Conservation (phyloP, 257 asterid species). For the Oldenlandia corymbosa region DNA sequence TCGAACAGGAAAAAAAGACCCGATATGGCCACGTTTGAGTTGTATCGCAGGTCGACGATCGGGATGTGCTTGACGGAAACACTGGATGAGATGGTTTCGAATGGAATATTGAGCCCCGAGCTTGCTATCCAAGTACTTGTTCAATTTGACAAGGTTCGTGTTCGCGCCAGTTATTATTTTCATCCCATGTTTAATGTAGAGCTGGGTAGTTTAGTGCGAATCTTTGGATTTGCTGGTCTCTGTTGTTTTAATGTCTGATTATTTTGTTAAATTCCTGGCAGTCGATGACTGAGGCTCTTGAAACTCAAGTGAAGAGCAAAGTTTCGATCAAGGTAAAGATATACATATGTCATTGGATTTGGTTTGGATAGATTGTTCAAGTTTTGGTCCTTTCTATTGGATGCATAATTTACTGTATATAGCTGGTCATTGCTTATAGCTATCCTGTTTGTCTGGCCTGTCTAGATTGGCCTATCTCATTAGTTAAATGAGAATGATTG, state of each 20-base stretch:
- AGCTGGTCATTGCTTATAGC: background rate
- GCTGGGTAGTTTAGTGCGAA: background rate
- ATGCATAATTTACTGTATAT: background rate
- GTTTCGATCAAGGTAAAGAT: slow-evolving; percentile 65
- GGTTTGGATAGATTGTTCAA: background rate
- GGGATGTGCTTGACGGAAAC: slow-evolving; percentile 92
- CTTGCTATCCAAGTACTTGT: slow-evolving; percentile 88
- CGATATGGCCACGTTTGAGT: slow-evolving; percentile 85
- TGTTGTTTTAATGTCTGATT: slow-evolving; percentile 9
- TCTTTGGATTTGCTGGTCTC: background rate
- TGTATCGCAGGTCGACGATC: slow-evolving; percentile 80
- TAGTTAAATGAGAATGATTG: background rate
- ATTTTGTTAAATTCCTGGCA: slow-evolving; percentile 25
- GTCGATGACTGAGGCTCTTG: slow-evolving; percentile 88
- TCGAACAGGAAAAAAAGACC: slow-evolving; percentile 14
- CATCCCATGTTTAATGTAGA: background rate
- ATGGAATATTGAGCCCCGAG: slow-evolving; percentile 74
- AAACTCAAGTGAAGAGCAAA: slow-evolving; percentile 70
- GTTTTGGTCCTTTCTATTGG: background rate
- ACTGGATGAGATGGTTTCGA: slow-evolving; percentile 80
- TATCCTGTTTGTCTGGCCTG: background rate
- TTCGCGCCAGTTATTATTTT: background rate
- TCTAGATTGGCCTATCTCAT: background rate
- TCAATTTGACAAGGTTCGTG: slow-evolving; percentile 87
- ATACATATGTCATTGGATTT: background rate